Evolutionary conservation across 805 yeast species (phyloP).

Genomic region (Scheffersomyces ergatensis): DNA sequence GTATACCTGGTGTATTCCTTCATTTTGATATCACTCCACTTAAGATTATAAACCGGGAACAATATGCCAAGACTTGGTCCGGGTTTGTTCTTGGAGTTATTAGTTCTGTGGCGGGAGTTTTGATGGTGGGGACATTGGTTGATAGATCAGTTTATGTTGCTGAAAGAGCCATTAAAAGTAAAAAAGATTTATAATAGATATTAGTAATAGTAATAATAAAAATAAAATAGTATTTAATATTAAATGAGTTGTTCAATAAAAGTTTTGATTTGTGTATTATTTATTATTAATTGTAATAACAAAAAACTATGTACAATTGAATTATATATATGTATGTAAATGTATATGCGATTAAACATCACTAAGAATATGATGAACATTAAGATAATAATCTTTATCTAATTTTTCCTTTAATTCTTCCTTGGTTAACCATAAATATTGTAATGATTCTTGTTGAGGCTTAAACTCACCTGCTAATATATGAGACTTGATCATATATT

Average conservation of each 20-base stretch:
- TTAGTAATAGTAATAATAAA: no score
- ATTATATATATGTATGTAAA: neutral
- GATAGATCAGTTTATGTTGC: slow-evolving; percentile 91
- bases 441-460: slow-evolving; percentile 34
- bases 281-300: neutral
- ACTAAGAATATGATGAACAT: slow-evolving; percentile 49
- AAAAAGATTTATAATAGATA: slow-evolving; percentile 47
- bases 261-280: no score
- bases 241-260: no score
- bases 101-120: slow-evolving; percentile 88
- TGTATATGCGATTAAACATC: slow-evolving; percentile 23
- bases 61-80: slow-evolving; percentile 71
- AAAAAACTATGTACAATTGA: slow-evolving; percentile 1
- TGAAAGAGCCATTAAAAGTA: slow-evolving; percentile 67
- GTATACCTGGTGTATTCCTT: slow-evolving; percentile 86
- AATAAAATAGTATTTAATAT: neutral
- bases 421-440: slow-evolving; percentile 81
- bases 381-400: slow-evolving; percentile 51
- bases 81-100: slow-evolving; percentile 79
- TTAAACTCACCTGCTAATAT: slow-evolving; percentile 80
- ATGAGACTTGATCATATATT: slow-evolving; percentile 81
- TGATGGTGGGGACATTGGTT: slow-evolving; percentile 86
- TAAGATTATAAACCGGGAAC: slow-evolving; percentile 84
- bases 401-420: slow-evolving; percentile 67
- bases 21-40: slow-evolving; percentile 90